Percentiles rank a stretch among this genome's conserved stretches.
Evolutionary conservation across 768 basidiomycete species (phyloP).

Genomic region (Infundibulicybe gibba): DNA sequence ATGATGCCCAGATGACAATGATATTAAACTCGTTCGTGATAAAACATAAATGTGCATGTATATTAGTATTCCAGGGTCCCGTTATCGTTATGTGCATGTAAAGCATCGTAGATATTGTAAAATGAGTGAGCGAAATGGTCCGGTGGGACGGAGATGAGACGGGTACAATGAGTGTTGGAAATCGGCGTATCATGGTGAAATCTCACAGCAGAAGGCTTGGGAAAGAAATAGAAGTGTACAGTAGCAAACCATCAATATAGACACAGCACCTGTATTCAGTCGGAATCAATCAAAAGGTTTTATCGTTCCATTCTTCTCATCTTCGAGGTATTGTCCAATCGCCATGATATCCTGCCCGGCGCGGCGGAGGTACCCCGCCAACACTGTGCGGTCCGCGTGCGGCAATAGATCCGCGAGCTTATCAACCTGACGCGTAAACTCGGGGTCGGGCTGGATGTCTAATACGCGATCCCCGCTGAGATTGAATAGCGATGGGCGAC

Average conservation of each 20-base stretch:
- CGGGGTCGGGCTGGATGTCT: slow-evolving; percentile 39
- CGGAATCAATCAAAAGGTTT: slow-evolving; percentile 6
- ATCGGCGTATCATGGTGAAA: neutral
- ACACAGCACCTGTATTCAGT: no score
- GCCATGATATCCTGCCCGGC: slow-evolving; percentile 80
- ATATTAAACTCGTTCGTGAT: no score
- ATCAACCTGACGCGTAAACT: slow-evolving; percentile 67
- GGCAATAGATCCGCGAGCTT: slow-evolving; percentile 70
- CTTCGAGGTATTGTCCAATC: slow-evolving; percentile 84
- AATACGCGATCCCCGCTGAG: slow-evolving; percentile 22
- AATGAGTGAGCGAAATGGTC: neutral
- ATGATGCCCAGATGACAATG: neutral
- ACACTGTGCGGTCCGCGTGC: slow-evolving; percentile 61
- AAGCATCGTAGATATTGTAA: no score
- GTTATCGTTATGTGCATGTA: no score
- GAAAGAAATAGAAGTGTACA: no score
- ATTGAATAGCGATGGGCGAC: slow-evolving; percentile 37
- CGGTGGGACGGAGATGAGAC: neutral
- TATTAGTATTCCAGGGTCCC: no score
- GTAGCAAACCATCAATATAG: no score
- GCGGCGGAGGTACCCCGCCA: slow-evolving; percentile 69
- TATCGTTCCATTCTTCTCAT: slow-evolving; percentile 73
- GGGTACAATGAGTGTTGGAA: no score
- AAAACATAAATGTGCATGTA: no score
- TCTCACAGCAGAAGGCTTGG: no score